Percentiles rank a stretch among this genome's conserved stretches.
Conservation (phyloP, 805 yeast species). For the Suhomyces kilbournensis region DNA sequence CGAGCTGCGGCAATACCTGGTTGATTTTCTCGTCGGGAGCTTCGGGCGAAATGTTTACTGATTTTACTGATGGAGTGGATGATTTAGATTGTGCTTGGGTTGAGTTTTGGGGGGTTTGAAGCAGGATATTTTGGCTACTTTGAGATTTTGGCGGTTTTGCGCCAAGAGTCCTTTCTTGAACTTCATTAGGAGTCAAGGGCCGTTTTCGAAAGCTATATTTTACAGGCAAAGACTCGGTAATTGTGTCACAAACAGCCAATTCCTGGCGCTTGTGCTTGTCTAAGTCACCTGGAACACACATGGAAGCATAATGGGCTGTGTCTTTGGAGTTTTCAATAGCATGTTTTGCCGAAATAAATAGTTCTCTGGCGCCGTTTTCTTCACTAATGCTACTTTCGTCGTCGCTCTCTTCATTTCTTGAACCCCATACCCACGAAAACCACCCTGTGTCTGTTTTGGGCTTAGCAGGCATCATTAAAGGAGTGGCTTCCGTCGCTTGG, state of each 20-base stretch:
- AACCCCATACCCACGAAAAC: conserved; percentile 26
- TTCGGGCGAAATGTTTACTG: not conserved
- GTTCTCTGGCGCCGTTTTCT: conserved; percentile 17
- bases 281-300: conserved; percentile 5
- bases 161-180: conserved; percentile 27
- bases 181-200: conserved; percentile 35
- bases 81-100: not conserved
- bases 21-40: not conserved
- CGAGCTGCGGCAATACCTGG: conserved; percentile 14
- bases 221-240: conserved; percentile 33
- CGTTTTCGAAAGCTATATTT: conserved; percentile 26
- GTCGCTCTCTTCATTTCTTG: conserved; percentile 11
- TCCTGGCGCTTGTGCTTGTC: conserved; percentile 12
- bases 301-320: conserved; percentile 33
- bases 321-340: conserved; percentile 34
- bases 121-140: not conserved
- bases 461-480: not conserved
- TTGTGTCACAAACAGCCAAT: conserved; percentile 34
- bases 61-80: not conserved
- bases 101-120: not conserved
- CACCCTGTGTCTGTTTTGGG: conserved; percentile 9
- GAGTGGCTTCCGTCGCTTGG: not conserved
- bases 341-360: conserved; percentile 28
- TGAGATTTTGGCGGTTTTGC: not conserved
- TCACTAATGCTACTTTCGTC: conserved; percentile 15